Percentiles rank a stretch among this genome's conserved stretches.
Evolutionary conservation across 495 filamentous ascomycete species (phyloP).

Genomic region (Lasiosphaeris hirsuta): DNA sequence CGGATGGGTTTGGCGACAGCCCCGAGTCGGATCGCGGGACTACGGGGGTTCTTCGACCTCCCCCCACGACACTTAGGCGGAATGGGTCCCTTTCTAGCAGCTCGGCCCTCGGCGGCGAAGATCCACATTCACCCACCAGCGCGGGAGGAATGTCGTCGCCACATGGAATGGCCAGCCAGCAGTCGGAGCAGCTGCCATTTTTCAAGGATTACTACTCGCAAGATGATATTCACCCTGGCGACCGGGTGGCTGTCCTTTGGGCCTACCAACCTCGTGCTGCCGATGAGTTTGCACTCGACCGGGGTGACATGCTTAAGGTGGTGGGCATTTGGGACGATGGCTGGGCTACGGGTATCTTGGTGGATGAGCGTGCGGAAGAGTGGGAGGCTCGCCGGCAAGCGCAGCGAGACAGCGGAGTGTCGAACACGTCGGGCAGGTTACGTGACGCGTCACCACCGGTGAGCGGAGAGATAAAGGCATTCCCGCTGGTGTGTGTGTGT

Average conservation of each 20-base stretch:
- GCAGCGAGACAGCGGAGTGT: conserved; percentile 91
- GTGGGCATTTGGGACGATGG: conserved; percentile 99
- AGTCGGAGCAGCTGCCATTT: conserved; percentile 88
- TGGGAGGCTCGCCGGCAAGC: conserved; percentile 72
- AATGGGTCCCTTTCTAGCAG: conserved; percentile 87
- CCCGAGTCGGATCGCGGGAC: conserved; percentile 65
- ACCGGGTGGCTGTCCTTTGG: conserved; percentile 90
- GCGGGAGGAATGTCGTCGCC: conserved; percentile 78
- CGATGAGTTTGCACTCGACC: conserved; percentile 91
- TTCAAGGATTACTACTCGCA: conserved; percentile 99
- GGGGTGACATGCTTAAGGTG: conserved; percentile 97
- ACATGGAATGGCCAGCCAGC: conserved; percentile 75
- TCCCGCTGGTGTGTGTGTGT: conserved; percentile 97
- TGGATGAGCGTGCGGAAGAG: conserved; percentile 82
- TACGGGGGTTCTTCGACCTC: conserved; percentile 53
- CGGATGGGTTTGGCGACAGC: conserved; percentile 75
- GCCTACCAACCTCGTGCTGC: conserved; percentile 91
- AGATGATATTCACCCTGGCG: conserved; percentile 89
- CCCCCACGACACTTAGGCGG: conserved; percentile 57
- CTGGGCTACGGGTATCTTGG: conserved; percentile 90
- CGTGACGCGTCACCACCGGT: conserved; percentile 61
- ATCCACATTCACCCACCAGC: conserved; percentile 73
- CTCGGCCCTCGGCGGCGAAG: conserved; percentile 67
- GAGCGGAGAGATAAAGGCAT: conserved; percentile 91
- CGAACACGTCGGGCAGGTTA: conserved; percentile 66